Base-by-base conservation (phyloP, 257 asterid genomes). In the Fraxinus excelsior region DNA sequence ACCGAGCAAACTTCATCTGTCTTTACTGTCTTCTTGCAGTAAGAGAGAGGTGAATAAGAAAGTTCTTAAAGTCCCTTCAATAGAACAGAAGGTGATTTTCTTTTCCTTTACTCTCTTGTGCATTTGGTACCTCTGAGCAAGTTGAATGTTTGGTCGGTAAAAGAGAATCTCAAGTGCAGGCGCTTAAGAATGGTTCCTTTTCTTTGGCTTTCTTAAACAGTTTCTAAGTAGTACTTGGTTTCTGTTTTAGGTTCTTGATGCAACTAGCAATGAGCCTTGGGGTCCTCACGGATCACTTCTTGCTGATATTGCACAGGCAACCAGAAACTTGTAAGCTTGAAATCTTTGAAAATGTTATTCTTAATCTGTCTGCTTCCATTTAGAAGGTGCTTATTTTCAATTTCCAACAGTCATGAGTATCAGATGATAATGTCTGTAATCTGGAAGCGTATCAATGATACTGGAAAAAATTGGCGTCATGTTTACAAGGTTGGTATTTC, bases 1-100 rank as follows among this genome's bases (percentile, higher is more conserved):
- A 71, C 19, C 71, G 19, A 67, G 37, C 25, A 67, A 74, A 60
- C 51, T 77, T 77, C 12, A 40, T 44, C 74, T 79, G 72, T 68
- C 42, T 79, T 84, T 75, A 9, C 68, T 75, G 51, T 82, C 76
- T 56, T 85, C 70, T 80, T 90, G 94, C 97, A 96, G 98, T 76
- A 93, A 93, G 94, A 85, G 99, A 88, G 99, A 82, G 84, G 98
- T 96, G 80, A 96, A 96, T 85, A 96, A 93, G 86, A 96, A 91
- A 73, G 99, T 96, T 82, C 96, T 93, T 28, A 93, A 93, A 84
- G 97, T 93, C 82, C 98, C 99, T 77, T 87, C 97, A 0, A 76
- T 91, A 78, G 99, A 96, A 79, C 98, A 90, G 80, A 96, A 96
- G 95, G 98, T 91, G 82, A 82, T 72, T 25, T 56, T 35, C 49